These are phyloP conservation scores for Talaromyces sp. DNA, from an alignment of 2,329 filamentous ascomycete genomes.

Conservation along the genomic window DNA sequence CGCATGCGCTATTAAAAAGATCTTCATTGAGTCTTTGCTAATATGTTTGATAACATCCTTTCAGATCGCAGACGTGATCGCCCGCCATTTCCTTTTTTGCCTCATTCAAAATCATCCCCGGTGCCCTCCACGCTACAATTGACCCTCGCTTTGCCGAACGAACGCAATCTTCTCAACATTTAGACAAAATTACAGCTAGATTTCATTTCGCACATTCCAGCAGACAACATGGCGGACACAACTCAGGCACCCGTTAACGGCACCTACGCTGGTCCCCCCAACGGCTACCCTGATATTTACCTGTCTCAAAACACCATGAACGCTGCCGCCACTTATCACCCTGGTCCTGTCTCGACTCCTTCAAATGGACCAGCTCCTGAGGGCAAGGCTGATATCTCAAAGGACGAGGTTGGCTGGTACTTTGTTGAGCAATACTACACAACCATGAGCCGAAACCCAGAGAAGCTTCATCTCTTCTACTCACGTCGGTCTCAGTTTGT, in stretches of 20 bases:
- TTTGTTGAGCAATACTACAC: conserved; percentile 99
- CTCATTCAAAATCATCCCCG: neutral
- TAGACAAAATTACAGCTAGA: neutral
- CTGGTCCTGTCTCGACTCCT: conserved; percentile 39
- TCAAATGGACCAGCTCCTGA: conserved; percentile 37
- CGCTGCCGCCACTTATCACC: conserved; percentile 38
- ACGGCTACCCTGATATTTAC: conserved; percentile 36
- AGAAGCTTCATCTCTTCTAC: conserved; percentile 95
- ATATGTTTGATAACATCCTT: neutral
- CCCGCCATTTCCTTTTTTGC: neutral
- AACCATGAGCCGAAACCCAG: conserved; percentile 87
- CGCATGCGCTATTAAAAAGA: neutral
- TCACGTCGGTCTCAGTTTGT: conserved; percentile 94
- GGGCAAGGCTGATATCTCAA: conserved; percentile 53
- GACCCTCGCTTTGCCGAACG: neutral
- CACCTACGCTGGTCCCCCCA: conserved; percentile 41
- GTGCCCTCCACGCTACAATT: neutral
- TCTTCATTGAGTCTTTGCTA: neutral
- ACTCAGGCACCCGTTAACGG: conserved; percentile 42
- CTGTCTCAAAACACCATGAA: conserved; percentile 32
- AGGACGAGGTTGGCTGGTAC: conserved; percentile 98
- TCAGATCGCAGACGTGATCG: conserved; percentile 6
- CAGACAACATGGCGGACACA: conserved; percentile 39
- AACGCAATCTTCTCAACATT: neutral
- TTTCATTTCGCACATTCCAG: neutral